Evolutionary conservation across 805 yeast genomes (phyloP).

Genomic region (Blastobotrys terrestris): DNA sequence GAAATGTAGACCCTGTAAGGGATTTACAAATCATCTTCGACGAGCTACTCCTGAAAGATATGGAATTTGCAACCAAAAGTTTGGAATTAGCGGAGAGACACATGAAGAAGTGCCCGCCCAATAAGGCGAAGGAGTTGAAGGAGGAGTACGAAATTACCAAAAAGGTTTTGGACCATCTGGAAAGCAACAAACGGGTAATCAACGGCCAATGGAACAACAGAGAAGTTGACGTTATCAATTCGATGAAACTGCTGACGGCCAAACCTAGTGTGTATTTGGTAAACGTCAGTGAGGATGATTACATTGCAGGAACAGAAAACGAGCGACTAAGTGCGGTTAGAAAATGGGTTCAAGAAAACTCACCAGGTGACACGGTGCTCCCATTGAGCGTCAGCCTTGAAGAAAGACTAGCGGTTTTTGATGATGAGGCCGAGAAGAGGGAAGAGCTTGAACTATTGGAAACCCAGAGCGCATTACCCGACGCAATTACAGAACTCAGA

Average conservation of each 20-base stretch:
- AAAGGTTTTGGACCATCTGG: constrained; percentile 42
- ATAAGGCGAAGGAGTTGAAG: constrained; percentile 43
- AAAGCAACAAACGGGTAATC: constrained; percentile 58
- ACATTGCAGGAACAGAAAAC: constrained; percentile 39
- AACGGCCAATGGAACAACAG: constrained; percentile 53
- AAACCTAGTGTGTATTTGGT: constrained; percentile 79
- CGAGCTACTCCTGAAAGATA: constrained; percentile 59
- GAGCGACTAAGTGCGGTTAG: constrained; percentile 46
- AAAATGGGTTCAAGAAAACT: constrained; percentile 60
- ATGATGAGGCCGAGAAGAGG: constrained; percentile 23
- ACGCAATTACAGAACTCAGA: constrained; percentile 61
- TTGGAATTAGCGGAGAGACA: constrained; percentile 46
- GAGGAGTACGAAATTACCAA: constrained; percentile 35
- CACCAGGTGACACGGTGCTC: constrained; percentile 62
- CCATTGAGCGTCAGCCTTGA: constrained; percentile 68
- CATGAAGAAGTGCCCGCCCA: constrained; percentile 35
- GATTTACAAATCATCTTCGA: constrained; percentile 60
- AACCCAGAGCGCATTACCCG: constrained; percentile 48
- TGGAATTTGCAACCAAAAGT: constrained; percentile 55
- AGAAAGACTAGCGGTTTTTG: constrained; percentile 52
- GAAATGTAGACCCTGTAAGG: constrained; percentile 55
- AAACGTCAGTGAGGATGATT: constrained; percentile 70
- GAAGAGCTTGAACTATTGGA: constrained; percentile 27
- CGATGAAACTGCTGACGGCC: constrained; percentile 71
- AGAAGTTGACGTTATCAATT: constrained; percentile 63